Evolutionary conservation across 2,329 filamentous ascomycete genomes (phyloP), one percentile per base, ranked within the genome.

Genomic region (Sporothrix dimorphospora): DNA sequence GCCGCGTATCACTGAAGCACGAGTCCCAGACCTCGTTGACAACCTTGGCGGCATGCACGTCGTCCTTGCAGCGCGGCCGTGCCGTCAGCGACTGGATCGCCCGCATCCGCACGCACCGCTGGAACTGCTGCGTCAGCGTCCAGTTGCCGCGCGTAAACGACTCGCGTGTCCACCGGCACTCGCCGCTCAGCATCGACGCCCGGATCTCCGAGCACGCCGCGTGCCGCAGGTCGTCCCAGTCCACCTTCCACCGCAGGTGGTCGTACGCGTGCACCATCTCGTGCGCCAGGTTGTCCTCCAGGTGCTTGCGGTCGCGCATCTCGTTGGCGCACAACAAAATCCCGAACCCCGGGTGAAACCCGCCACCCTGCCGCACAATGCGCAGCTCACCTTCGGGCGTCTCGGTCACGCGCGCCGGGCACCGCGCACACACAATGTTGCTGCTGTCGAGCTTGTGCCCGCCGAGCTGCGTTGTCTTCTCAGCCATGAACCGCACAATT

Each of bases 21-120:
- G 94, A 98, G 76, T 97, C 94, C 94, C 95, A 99, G n/a, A 99
- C 96, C 81, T 97, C 91, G 81, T 98, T 96, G 72, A 99, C 94
- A 34, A 97, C 90, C 82, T 92, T 93, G 69, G 89, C 88, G 4
- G 96, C 96, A 76, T 98, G 93, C 16, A 90, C 90, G 77, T 97
- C 91, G 81, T 97, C 92, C 80, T 92, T 93, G 79, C 94, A 96
- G 63, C 87, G 86, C 19, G 94, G 94, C 74, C 96, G 86, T 45
- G 88, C 90, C 83, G 90, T 88, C 77, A 99, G 89, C 27, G 93
- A 97, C 76, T 92, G 83, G 45, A 94, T 90, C 12, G 96, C 96
- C 76, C 96, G 86, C 78, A 89, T 85, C 73, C 94, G 87, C 69
- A 99, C 95, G 81, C 96, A 99, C 77, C 94, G 89, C 79, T 99